Percentiles rank a stretch among this genome's conserved stretches.
Conservation (phyloP, 805 yeast genomes). For the Priceomyces haplophilus region DNA sequence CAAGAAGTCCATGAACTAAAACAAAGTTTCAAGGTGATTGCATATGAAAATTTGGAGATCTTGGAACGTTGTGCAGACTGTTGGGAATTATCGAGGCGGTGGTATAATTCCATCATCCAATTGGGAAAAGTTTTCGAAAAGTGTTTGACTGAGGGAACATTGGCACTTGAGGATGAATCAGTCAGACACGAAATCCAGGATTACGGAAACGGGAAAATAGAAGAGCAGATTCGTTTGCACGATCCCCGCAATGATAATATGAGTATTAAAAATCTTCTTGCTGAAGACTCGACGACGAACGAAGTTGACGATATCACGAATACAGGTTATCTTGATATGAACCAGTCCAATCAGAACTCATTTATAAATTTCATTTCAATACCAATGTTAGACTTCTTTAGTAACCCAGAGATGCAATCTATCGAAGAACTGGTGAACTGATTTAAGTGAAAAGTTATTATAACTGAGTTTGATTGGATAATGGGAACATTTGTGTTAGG, state of each 20-base stretch:
- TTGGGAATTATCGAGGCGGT: constrained; percentile 30
- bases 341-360: neutral
- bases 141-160: constrained; percentile 9
- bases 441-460: too few relatives aligned
- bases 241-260: constrained; percentile 10
- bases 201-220: constrained; percentile 28
- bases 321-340: neutral
- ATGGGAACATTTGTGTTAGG: too few relatives aligned
- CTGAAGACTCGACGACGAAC: neutral
- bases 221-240: constrained; percentile 17
- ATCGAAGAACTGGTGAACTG: too few relatives aligned
- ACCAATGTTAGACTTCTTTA: constrained; percentile 17
- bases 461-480: too few relatives aligned
- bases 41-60: constrained; percentile 19
- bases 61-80: constrained; percentile 23
- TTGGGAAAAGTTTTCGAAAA: constrained; percentile 21
- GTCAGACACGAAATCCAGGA: constrained; percentile 27
- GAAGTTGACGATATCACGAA: neutral
- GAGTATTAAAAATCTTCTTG: constrained; percentile 14
- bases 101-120: constrained; percentile 25
- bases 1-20: constrained; percentile 12
- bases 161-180: constrained; percentile 16
- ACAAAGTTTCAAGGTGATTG: constrained; percentile 18
- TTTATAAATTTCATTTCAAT: constrained; percentile 6
- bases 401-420: constrained; percentile 3